Conservation (phyloP, 768 basidiomycete genomes). For the Phaeolepiota aurea region DNA sequence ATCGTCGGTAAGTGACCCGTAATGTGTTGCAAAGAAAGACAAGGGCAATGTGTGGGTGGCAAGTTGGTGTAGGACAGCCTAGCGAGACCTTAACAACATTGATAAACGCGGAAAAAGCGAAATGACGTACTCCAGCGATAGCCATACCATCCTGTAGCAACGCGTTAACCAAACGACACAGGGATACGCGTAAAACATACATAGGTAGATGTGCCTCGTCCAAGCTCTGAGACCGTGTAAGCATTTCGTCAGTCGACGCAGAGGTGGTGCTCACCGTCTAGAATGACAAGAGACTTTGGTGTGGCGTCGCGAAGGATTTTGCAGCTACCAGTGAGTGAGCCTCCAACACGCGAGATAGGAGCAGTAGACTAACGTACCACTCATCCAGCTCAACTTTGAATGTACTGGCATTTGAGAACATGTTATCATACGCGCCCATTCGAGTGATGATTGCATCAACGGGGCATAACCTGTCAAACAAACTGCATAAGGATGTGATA, state of each 20-base stretch:
- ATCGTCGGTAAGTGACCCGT: slow-evolving; percentile 92
- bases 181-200: slow-evolving; percentile 39
- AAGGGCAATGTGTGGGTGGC: slow-evolving; percentile 88
- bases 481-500: slow-evolving; percentile 5
- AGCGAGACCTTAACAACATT: slow-evolving; percentile 2
- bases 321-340: slow-evolving; percentile 41
- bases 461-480: slow-evolving; percentile 58
- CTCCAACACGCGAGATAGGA: not conserved
- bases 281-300: slow-evolving; percentile 86
- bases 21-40: slow-evolving; percentile 97
- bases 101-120: slow-evolving; percentile 4
- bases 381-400: slow-evolving; percentile 99
- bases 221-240: slow-evolving; percentile 58
- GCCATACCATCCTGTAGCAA: slow-evolving; percentile 87
- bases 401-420: slow-evolving; percentile 90
- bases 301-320: slow-evolving; percentile 93
- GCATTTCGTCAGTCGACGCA: not conserved
- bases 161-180: too few relatives aligned
- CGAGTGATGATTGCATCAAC: slow-evolving; percentile 90
- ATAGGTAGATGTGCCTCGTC: slow-evolving; percentile 92
- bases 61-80: slow-evolving; percentile 91
- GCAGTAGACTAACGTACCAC: slow-evolving; percentile 43
- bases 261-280: slow-evolving; percentile 67
- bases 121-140: slow-evolving; percentile 77
- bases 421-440: slow-evolving; percentile 98